phyloP scores from a whole-genome alignment of 1,284 basidiomycete species.

The Schizopora paradoxa region DNA sequence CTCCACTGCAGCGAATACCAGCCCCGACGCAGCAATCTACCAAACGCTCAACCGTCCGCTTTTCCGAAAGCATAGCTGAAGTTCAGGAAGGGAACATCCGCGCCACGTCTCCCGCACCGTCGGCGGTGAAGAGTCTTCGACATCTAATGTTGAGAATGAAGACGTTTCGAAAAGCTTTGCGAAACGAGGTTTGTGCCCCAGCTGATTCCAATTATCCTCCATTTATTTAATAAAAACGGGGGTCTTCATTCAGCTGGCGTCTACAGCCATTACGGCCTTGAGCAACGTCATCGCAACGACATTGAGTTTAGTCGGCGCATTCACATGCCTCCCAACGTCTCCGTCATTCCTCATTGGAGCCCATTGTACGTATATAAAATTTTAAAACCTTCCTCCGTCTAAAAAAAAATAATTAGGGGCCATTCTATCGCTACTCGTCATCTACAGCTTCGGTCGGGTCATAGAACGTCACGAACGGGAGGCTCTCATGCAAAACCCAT shows the following conservation, averaged over 20 bases:
- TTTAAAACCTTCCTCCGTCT: constrained; percentile 14
- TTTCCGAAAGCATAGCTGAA: constrained; percentile 20
- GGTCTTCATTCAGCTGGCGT: constrained; percentile 41
- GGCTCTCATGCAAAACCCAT: constrained; percentile 45
- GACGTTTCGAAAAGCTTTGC: constrained; percentile 49
- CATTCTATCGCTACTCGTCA: constrained; percentile 49
- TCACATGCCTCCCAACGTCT: constrained; percentile 36
- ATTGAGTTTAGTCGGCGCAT: constrained; percentile 47
- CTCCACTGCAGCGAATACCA: constrained; percentile 2
- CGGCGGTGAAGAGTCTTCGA: constrained; percentile 38
- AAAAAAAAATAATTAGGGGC: constrained; percentile 38
- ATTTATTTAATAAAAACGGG: constrained; percentile 16
- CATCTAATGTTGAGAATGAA: constrained; percentile 49
- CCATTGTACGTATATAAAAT: constrained; percentile 41
- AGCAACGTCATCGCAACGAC: constrained; percentile 46
- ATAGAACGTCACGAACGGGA: constrained; percentile 60
- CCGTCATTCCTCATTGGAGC: constrained; percentile 48
- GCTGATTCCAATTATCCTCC: constrained; percentile 1
- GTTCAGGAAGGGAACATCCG: constrained; percentile 11
- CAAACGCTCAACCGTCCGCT: constrained; percentile 14
- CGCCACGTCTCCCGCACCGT: constrained; percentile 33
- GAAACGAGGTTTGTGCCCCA: constrained; percentile 47
- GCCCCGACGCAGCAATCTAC: constrained; percentile 1
- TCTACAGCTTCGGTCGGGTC: constrained; percentile 59
- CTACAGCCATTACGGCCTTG: constrained; percentile 50